Base-by-base conservation (phyloP, 1,139 yeast genomes). In the Pichia sp. region DNA sequence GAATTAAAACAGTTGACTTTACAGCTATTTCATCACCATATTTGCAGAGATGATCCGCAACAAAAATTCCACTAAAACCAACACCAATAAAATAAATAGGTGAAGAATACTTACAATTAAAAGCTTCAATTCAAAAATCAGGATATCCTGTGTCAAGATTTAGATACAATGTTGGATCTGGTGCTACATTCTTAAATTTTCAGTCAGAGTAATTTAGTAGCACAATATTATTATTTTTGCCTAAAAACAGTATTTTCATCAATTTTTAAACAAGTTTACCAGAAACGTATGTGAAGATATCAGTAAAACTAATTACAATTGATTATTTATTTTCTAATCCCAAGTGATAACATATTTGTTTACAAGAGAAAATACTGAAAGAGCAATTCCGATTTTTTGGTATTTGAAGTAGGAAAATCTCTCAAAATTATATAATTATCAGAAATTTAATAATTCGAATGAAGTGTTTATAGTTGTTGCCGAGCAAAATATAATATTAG, bases 51-150 rank as follows among this genome's bases (percentile, higher is more conserved):
- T 83, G 88, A 63, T 89, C 88, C 34, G 87, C 76, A 48, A 87
- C 68, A 50, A 87, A 72, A 1, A 84, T 76, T 1, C 88, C 92
- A 26, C 97, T 97, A 56, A 89, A 83, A 1, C 95, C 86, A 63
- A 83, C 85, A 0, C 96, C 97, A 13, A 80, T 82, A 2, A 82
- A 74, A 64, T 79, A 87, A n/a, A n/a, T n/a, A n/a, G n/a, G n/a
- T n/a, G n/a, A n/a, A n/a, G 39, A 89, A 70, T 36, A 85, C 84
- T 25, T 25, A 57, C 95, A 77, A 41, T 73, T 68, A 13, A 96
- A 95, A 20, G n/a, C 11, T 15, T 74, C 74, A 39, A 76, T 68
- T 39, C 80, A 60, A 32, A 80, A 80, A 52, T 83, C 74, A 43
- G 88, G 64, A 64, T 89, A 97, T 42, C 74, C 79, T 3, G 88